These are phyloP conservation scores for Sequoiadendron giganteum DNA, from an alignment of 75 land plant genomes.

Conservation along the genomic window DNA sequence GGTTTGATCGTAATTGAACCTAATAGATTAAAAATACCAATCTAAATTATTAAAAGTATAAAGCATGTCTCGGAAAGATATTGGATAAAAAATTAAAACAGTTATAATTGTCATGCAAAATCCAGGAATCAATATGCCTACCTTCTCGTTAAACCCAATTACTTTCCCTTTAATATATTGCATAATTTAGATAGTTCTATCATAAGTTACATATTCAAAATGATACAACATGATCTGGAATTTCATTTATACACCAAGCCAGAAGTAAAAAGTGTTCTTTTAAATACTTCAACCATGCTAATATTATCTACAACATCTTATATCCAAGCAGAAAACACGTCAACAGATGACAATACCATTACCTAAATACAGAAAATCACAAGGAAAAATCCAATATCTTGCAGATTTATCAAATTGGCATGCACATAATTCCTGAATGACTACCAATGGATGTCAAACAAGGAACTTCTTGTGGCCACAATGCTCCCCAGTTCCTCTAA, in stretches of 20 bases:
- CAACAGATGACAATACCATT: background rate
- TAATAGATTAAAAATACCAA: slow-evolving; percentile 8
- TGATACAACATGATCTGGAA: background rate
- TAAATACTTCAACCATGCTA: background rate
- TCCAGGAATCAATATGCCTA: no score
- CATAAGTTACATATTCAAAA: background rate
- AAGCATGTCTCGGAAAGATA: background rate
- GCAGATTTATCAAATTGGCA: no score
- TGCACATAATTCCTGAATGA: no score
- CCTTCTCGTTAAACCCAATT: background rate
- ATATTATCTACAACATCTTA: background rate
- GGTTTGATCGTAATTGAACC: slow-evolving; percentile 17
- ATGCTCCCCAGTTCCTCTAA: no score
- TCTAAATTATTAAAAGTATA: background rate
- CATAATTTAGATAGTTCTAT: background rate
- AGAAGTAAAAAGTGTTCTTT: background rate
- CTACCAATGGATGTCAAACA: no score
- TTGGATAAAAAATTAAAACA: background rate
- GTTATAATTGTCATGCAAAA: background rate
- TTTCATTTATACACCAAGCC: background rate
- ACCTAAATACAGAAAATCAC: background rate
- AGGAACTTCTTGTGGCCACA: no score
- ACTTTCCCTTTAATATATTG: background rate
- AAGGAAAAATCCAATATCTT: no score
- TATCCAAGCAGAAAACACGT: background rate